phyloP scores from a whole-genome alignment of 1,284 basidiomycete species.

The Mycena citricolor region DNA sequence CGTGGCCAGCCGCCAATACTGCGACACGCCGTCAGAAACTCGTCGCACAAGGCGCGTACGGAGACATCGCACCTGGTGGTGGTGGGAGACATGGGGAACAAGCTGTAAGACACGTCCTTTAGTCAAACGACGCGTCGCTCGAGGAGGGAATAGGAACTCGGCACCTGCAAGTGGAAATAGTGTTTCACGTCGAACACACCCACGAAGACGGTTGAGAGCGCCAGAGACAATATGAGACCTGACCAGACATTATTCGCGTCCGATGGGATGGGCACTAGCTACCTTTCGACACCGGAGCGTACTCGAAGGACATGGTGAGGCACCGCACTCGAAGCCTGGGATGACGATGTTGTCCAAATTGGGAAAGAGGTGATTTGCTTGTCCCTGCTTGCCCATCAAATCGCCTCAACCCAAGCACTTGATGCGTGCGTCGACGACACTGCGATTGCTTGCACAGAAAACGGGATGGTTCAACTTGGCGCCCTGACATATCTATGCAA shows the following conservation, averaged over 20 bases:
- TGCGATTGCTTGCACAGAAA: too few species aligned
- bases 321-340: too few species aligned
- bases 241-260: too few species aligned
- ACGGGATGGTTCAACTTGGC: too few species aligned
- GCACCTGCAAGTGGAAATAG: conserved; percentile 80
- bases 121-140: conserved; percentile 16
- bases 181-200: conserved; percentile 86
- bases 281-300: conserved; percentile 83
- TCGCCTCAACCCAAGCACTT: too few species aligned
- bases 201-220: conserved; percentile 66
- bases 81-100: conserved; percentile 66
- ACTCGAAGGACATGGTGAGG: conserved; percentile 72
- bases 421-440: too few species aligned
- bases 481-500: too few species aligned
- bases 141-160: conserved; percentile 28
- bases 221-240: conserved; percentile 78
- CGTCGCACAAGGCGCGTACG: conserved; percentile 31
- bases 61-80: too few species aligned
- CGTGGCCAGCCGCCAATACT: conserved; percentile 84
- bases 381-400: too few species aligned
- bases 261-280: conserved; percentile 8
- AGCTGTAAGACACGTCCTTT: conserved; percentile 43
- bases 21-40: conserved; percentile 21
- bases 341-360: too few species aligned
- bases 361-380: too few species aligned